Evolutionary conservation across 352 stramenopile species (phyloP).

Genomic region (Elongisporangium senticosum): DNA sequence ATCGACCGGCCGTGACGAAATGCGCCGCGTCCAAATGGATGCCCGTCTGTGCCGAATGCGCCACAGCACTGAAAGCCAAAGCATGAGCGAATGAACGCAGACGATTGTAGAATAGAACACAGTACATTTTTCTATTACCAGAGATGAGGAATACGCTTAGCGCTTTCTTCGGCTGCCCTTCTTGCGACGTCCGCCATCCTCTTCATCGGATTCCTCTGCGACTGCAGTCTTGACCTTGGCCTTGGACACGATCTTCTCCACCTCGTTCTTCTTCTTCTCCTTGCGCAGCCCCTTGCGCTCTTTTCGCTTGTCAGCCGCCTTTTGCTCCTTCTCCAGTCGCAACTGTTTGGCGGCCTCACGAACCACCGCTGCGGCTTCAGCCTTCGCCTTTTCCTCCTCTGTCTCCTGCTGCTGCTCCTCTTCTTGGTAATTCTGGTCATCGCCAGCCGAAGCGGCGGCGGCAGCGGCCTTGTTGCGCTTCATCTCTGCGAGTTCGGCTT

Average conservation of each 20-base stretch:
- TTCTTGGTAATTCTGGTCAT: constrained; percentile 6
- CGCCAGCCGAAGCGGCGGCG: background rate
- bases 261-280: constrained; percentile 72
- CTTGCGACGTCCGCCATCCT: constrained; percentile 20
- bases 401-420: constrained; percentile 25
- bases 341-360: constrained; percentile 15
- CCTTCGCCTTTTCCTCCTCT: constrained; percentile 22
- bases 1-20: constrained; percentile 54
- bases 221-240: constrained; percentile 37
- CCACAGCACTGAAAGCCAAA: constrained; percentile 35
- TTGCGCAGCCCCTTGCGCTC: constrained; percentile 83
- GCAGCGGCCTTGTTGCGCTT: constrained; percentile 2
- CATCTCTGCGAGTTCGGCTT: constrained; percentile 38
- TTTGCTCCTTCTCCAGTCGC: constrained; percentile 67
- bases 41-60: constrained; percentile 66
- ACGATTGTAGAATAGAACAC: constrained; percentile 3
- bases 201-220: constrained; percentile 26
- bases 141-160: constrained; percentile 6
- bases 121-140: constrained; percentile 4
- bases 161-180: constrained; percentile 29
- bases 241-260: constrained; percentile 53
- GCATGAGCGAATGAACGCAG: constrained; percentile 1
- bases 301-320: constrained; percentile 68
- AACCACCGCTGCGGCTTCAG: constrained; percentile 20
- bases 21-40: constrained; percentile 84